phyloP scores from a whole-genome alignment of 495 filamentous ascomycete species.

The Usnea hakonensis region DNA sequence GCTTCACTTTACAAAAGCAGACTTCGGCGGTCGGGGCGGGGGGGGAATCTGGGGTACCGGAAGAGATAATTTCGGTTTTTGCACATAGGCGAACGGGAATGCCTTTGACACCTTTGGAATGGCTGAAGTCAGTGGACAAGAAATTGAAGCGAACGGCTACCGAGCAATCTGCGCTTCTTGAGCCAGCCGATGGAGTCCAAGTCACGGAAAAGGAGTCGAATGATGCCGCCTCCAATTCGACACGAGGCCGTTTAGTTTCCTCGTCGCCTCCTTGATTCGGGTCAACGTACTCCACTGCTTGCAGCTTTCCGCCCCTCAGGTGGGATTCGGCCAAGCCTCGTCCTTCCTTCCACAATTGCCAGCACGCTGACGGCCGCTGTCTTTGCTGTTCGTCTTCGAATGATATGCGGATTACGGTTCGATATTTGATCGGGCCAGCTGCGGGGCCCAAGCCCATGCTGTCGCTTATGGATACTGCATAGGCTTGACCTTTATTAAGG shows the following conservation, averaged over 20 bases:
- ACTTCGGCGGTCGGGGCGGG: slow-evolving; percentile 52
- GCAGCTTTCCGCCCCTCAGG: slow-evolving; percentile 74
- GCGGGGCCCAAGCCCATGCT: slow-evolving; percentile 32
- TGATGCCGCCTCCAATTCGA: slow-evolving; percentile 73
- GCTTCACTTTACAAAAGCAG: slow-evolving; percentile 90
- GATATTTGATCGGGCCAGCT: slow-evolving; percentile 52
- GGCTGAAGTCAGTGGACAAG: slow-evolving; percentile 94
- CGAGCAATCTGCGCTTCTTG: slow-evolving; percentile 58
- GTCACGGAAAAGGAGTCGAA: slow-evolving; percentile 89
- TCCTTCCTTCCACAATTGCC: slow-evolving; percentile 95
- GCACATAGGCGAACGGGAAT: slow-evolving; percentile 87
- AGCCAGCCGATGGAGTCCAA: slow-evolving; percentile 64
- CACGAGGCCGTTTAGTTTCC: slow-evolving; percentile 60
- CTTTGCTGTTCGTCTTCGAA: slow-evolving; percentile 93
- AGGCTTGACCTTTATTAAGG: slow-evolving; percentile 93
- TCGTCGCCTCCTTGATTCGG: slow-evolving; percentile 59
- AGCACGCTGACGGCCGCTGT: slow-evolving; percentile 70
- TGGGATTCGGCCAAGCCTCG: slow-evolving; percentile 84
- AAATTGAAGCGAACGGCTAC: slow-evolving; percentile 95
- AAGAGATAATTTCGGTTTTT: slow-evolving; percentile 63
- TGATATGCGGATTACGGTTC: slow-evolving; percentile 82
- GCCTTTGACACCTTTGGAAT: slow-evolving; percentile 96
- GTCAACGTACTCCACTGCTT: slow-evolving; percentile 91
- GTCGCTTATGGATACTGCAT: slow-evolving; percentile 72
- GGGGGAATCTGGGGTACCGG: slow-evolving; percentile 33